A percentile compares a stretch with the other conserved stretches of the same genome.
Conservation (phyloP, 2,329 filamentous ascomycete genomes). For the Penicillium oxalicum region DNA sequence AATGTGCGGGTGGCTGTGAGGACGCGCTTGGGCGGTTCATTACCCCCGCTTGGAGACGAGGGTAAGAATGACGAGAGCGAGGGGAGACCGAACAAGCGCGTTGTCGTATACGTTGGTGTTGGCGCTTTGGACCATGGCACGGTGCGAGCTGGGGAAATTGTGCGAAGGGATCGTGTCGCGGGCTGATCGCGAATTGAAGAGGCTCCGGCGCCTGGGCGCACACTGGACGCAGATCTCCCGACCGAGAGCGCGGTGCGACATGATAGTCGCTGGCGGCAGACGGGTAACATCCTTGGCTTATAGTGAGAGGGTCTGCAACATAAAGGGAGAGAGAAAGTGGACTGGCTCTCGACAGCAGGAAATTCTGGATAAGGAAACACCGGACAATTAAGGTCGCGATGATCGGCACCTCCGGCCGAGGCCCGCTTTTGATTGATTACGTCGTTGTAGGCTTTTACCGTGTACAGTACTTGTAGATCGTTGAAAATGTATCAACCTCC, state of each 20-base stretch:
- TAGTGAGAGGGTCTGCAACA: too few relatives aligned
- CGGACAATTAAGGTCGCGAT: not conserved
- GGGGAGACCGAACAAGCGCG: constrained; percentile 24
- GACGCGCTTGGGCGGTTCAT: constrained; percentile 50
- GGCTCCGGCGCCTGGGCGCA: not conserved
- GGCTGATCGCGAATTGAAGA: not conserved
- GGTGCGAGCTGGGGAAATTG: constrained; percentile 8
- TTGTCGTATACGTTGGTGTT: constrained; percentile 2
- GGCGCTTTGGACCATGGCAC: constrained; percentile 3
- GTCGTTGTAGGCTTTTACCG: not conserved
- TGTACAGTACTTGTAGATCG: too few relatives aligned
- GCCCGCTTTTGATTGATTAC: not conserved
- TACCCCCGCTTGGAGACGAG: constrained; percentile 14
- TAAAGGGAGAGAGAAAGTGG: too few relatives aligned
- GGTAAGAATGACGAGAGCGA: constrained; percentile 27
- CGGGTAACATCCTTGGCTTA: constrained; percentile 12
- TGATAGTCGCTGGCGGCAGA: constrained; percentile 8
- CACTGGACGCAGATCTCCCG: not conserved
- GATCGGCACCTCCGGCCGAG: constrained; percentile 17
- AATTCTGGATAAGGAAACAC: not conserved
- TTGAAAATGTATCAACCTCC: too few relatives aligned
- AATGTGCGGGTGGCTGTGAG: constrained; percentile 70
- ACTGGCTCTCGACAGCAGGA: not conserved
- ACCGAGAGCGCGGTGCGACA: constrained; percentile 8
- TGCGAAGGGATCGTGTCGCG: constrained; percentile 9